Evolutionary conservation across 2,329 filamentous ascomycete species (phyloP).

Genomic region (Botryotinia narcissicola): DNA sequence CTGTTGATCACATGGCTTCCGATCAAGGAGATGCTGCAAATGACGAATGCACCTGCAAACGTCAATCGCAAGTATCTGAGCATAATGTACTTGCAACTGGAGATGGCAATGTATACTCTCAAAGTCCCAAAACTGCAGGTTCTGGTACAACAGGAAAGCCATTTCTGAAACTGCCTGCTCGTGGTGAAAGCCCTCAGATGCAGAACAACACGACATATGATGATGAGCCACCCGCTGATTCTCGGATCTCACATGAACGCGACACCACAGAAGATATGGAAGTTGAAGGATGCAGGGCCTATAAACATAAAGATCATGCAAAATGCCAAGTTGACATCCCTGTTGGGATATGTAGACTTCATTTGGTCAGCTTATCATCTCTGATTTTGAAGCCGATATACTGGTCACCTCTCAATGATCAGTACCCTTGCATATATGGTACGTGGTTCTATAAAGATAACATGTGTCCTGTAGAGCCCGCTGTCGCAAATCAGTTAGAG

Average conservation of each 20-base stretch:
- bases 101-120: not conserved
- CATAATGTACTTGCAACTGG: not conserved
- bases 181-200: conserved; percentile 19
- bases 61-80: not conserved
- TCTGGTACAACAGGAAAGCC: conserved; percentile 48
- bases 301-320: conserved; percentile 30
- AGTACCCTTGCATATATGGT: conserved; percentile 75
- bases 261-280: conserved; percentile 27
- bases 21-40: conserved; percentile 22
- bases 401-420: conserved; percentile 91
- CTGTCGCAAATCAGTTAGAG: conserved; percentile 88
- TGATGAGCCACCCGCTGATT: not conserved
- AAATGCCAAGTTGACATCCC: conserved; percentile 57
- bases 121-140: conserved; percentile 21
- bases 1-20: not conserved
- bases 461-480: conserved; percentile 83
- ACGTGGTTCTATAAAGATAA: conserved; percentile 98
- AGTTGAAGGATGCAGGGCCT: conserved; percentile 33
- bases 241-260: conserved; percentile 20
- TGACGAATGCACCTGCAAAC: conserved; percentile 10
- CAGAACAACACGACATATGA: not conserved
- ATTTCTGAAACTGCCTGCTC: conserved; percentile 45
- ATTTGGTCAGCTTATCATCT: conserved; percentile 79
- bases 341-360: conserved; percentile 85
- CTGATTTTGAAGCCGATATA: conserved; percentile 95